These are phyloP conservation scores for Aspergillus sp. DNA, from an alignment of 2,329 filamentous ascomycete species.

Conservation along the genomic window DNA sequence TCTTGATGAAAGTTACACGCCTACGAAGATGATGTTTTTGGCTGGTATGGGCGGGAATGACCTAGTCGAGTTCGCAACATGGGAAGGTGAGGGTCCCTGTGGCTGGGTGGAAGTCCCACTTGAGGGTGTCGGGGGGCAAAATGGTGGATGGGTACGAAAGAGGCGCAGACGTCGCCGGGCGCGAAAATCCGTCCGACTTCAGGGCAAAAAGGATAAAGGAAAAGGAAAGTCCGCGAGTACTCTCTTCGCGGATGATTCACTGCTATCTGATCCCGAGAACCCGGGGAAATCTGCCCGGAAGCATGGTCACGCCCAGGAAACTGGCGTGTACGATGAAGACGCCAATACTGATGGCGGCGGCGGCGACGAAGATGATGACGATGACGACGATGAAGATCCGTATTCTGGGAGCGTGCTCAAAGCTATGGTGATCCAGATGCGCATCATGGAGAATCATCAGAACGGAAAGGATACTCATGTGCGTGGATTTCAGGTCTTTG, in stretches of 20 bases:
- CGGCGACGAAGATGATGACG: slow-evolving; percentile 24
- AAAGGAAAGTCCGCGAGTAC: slow-evolving; percentile 17
- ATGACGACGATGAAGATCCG: slow-evolving; percentile 30
- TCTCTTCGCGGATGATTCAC: slow-evolving; percentile 8
- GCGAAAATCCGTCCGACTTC: background rate
- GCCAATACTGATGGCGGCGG: slow-evolving; percentile 30
- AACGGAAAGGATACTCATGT: slow-evolving; percentile 99
- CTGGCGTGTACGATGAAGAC: slow-evolving; percentile 25
- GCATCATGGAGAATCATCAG: slow-evolving; percentile 94
- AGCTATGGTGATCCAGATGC: slow-evolving; percentile 86
- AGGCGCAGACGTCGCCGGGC: slow-evolving; percentile 16
- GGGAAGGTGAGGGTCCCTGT: slow-evolving; percentile 73
- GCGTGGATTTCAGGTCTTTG: slow-evolving; percentile 84
- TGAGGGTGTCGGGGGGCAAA: slow-evolving; percentile 56
- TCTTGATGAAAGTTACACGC: slow-evolving; percentile 93
- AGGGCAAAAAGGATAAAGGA: slow-evolving; percentile 15
- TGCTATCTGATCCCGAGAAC: slow-evolving; percentile 19
- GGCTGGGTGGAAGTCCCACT: slow-evolving; percentile 90
- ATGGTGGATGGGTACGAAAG: slow-evolving; percentile 30
- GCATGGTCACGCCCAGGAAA: slow-evolving; percentile 27
- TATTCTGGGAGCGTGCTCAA: slow-evolving; percentile 72
- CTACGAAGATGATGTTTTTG: slow-evolving; percentile 84
- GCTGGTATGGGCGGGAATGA: slow-evolving; percentile 91
- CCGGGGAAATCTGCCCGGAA: slow-evolving; percentile 2
- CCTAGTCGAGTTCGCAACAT: slow-evolving; percentile 79